These are phyloP conservation scores for Ogataea corticis DNA, from an alignment of 805 yeast species.

Conservation along the genomic window DNA sequence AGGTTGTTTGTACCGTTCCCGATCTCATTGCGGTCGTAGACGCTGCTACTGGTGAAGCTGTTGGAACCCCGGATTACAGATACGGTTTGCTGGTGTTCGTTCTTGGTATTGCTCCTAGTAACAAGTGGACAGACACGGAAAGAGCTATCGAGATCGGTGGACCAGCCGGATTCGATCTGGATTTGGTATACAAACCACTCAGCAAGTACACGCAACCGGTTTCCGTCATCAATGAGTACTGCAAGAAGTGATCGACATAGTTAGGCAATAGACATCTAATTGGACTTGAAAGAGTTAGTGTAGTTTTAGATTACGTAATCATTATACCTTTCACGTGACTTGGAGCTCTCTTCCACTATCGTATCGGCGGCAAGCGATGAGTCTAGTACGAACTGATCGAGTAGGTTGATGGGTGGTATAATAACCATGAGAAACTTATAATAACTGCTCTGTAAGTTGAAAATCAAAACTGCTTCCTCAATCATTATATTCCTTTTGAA, in stretches of 20 bases:
- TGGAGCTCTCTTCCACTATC: no score
- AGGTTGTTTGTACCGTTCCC: constrained; percentile 45
- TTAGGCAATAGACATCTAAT: background rate
- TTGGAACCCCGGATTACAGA: constrained; percentile 49
- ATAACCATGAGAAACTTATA: no score
- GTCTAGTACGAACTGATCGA: no score
- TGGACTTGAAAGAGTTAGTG: no score
- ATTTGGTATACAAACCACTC: constrained; percentile 39
- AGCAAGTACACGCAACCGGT: constrained; percentile 38
- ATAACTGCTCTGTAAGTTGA: no score
- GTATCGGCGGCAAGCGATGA: no score
- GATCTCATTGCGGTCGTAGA: constrained; percentile 46
- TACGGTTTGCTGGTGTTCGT: constrained; percentile 47
- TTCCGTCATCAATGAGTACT: constrained; percentile 42
- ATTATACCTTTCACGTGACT: no score
- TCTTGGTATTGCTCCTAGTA: constrained; percentile 39
- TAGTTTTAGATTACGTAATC: no score
- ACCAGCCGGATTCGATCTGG: constrained; percentile 38
- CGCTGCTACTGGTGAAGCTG: constrained; percentile 45
- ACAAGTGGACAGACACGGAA: constrained; percentile 38
- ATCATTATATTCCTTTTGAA: no score
- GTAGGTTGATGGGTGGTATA: no score
- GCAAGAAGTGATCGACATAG: background rate
- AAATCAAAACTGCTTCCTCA: no score
- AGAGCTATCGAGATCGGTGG: constrained; percentile 44